A percentile compares a stretch with the other conserved stretches of the same genome.
phyloP scores from a whole-genome alignment of 306 rosid genomes.

The Quercus variabilis region DNA sequence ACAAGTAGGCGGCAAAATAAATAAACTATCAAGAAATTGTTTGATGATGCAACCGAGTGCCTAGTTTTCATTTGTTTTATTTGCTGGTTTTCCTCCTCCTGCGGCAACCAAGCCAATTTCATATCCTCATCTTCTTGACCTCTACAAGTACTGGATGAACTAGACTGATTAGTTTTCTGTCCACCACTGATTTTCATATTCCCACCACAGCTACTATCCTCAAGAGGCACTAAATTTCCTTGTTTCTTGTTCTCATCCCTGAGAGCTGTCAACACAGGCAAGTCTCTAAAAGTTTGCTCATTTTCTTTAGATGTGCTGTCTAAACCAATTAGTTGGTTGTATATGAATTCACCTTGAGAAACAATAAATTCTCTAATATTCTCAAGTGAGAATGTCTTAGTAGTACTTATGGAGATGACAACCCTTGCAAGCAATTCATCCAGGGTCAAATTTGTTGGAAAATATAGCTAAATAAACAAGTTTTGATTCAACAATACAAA shows the following conservation, averaged over 20 bases:
- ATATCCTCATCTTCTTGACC: slow-evolving; percentile 57
- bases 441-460: slow-evolving; percentile 23
- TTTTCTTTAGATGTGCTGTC: slow-evolving; percentile 55
- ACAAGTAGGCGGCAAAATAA: too few relatives aligned
- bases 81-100: too few relatives aligned
- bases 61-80: too few relatives aligned
- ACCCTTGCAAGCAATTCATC: slow-evolving; percentile 88
- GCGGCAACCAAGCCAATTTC: slow-evolving; percentile 49
- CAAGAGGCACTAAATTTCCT: background rate
- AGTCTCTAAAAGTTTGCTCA: slow-evolving; percentile 47
- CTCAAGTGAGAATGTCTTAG: slow-evolving; percentile 56
- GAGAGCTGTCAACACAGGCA: slow-evolving; percentile 62
- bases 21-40: too few relatives aligned
- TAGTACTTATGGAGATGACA: slow-evolving; percentile 62
- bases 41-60: too few relatives aligned
- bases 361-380: slow-evolving; percentile 64
- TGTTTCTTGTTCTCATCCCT: slow-evolving; percentile 53
- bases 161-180: slow-evolving; percentile 22
- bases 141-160: slow-evolving; percentile 25
- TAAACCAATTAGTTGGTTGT: slow-evolving; percentile 68
- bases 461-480: too few relatives aligned
- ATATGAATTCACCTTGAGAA: slow-evolving; percentile 77
- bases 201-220: slow-evolving; percentile 32
- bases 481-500: too few relatives aligned
- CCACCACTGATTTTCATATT: too few relatives aligned